A percentile compares a stretch with the other conserved stretches of the same genome.
Conservation (phyloP, 2,329 filamentous ascomycete species). For the Metarhizium anisopliae region DNA sequence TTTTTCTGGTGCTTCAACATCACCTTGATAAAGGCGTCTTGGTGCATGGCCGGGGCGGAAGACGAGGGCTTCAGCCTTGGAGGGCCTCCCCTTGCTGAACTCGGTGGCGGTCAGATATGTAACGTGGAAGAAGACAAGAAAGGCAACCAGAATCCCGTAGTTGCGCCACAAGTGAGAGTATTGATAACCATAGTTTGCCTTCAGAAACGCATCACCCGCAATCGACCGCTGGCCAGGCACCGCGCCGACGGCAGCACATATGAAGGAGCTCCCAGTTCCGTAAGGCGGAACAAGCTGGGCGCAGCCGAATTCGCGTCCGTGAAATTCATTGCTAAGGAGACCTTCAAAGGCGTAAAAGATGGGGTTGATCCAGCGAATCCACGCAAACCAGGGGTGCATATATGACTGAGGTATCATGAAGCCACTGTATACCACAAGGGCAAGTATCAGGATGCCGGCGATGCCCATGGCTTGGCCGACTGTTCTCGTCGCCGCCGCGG, state of each 20-base stretch:
- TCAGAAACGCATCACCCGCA: conserved; percentile 54
- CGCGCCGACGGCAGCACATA: conserved; percentile 40
- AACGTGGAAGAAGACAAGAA: conserved; percentile 54
- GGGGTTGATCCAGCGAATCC: too few relatives aligned
- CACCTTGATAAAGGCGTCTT: conserved; percentile 18
- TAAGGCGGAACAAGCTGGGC: not conserved
- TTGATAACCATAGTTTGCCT: conserved; percentile 44
- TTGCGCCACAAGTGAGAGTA: conserved; percentile 57
- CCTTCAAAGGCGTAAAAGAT: conserved; percentile 53
- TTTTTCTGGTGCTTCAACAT: conserved; percentile 28
- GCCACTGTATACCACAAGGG: too few relatives aligned
- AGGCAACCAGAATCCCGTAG: conserved; percentile 55
- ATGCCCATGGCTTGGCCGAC: too few relatives aligned
- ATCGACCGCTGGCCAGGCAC: conserved; percentile 33
- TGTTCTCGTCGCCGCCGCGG: too few relatives aligned
- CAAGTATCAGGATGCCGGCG: too few relatives aligned
- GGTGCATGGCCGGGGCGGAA: conserved; percentile 51
- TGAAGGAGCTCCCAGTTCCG: conserved; percentile 8
- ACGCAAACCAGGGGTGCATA: too few relatives aligned
- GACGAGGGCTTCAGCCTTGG: conserved; percentile 60
- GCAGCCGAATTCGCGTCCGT: conserved; percentile 36
- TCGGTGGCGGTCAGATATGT: conserved; percentile 59
- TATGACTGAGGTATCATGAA: too few relatives aligned
- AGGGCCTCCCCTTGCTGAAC: conserved; percentile 52
- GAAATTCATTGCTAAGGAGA: conserved; percentile 60